Base-by-base conservation (phyloP, 345 rosid genomes). In the Citrus hindsii region DNA sequence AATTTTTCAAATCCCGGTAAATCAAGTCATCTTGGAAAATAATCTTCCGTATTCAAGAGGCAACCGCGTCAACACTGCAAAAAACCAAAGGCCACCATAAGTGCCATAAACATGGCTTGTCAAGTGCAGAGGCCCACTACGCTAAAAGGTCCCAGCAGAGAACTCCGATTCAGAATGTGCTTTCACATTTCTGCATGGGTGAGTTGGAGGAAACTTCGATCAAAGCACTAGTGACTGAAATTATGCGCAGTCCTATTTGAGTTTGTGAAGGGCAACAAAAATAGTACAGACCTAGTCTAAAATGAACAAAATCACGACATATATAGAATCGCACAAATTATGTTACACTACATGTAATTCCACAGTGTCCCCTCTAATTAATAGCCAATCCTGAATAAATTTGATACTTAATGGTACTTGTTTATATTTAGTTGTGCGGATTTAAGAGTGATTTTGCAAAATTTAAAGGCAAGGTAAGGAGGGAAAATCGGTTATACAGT, bases 401-500 rank as follows among this genome's bases (percentile, higher is more conserved):
- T 58, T 59, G 62, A n/a, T 7, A n/a, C 24, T 59, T n/a, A 24
- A 59, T 9, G 24, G 27, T 2, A n/a, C 27, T 59, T n/a, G 25
- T 22, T 59, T 22, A 59, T 59, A 59, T 22, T 22, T 59, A 59
- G 27, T 7, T 22, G 27, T n/a, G 28, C 27, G 3, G 7, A 59
- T 63, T 13, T 25, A 60, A 3, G 7, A 60, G 38, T 74, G 37
- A 27, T 30, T 18, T 71, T 22, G 2, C 9, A 75, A 28, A 30
- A 9, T 75, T 33, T 62, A 77, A 69, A 72, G 42, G 40, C 72
- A 8, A 71, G 42, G 35, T 42, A 69, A 35, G 12, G 82, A 76
- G 83, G 85, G 87, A 83, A 84, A 79, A 42, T 76, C 85, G 84
- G 89, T 79, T 79, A 40, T 30, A 37, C 53, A 37, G 59, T 60